Evolutionary conservation across 106 monocot species (phyloP).

Genomic region (Dioscorea dumetorum): DNA sequence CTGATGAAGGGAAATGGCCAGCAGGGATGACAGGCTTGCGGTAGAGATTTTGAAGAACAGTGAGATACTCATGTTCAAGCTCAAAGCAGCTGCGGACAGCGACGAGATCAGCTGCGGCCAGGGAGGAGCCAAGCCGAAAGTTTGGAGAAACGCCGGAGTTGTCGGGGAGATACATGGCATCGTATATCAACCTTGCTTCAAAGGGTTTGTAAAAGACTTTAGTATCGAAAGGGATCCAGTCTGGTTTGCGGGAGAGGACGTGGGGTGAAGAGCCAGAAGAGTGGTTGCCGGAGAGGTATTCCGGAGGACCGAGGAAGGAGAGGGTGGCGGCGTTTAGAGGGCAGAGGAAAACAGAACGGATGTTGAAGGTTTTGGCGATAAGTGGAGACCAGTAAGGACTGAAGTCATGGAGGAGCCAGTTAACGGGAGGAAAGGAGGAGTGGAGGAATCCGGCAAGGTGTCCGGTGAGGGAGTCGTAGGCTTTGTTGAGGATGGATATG

Average conservation of each 20-base stretch:
- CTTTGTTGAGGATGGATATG: neutral
- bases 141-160: neutral
- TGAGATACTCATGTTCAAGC: slow-evolving; percentile 16
- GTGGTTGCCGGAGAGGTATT: neutral
- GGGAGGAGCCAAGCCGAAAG: neutral
- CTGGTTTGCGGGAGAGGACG: too few relatives aligned
- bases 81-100: slow-evolving; percentile 17
- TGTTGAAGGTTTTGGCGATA: neutral
- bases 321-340: neutral
- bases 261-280: neutral
- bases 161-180: too few relatives aligned
- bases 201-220: too few relatives aligned
- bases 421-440: neutral
- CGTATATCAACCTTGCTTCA: too few relatives aligned
- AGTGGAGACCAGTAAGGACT: neutral
- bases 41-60: neutral
- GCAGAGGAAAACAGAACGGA: neutral
- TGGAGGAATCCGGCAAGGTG: neutral
- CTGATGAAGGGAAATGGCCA: too few relatives aligned
- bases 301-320: neutral
- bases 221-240: too few relatives aligned
- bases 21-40: slow-evolving; percentile 2
- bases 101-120: neutral
- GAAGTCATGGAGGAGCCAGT: neutral
- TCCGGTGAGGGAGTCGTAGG: neutral